Evolutionary conservation across 352 stramenopile genomes (phyloP).

Genomic region (Pythium brachiatum): DNA sequence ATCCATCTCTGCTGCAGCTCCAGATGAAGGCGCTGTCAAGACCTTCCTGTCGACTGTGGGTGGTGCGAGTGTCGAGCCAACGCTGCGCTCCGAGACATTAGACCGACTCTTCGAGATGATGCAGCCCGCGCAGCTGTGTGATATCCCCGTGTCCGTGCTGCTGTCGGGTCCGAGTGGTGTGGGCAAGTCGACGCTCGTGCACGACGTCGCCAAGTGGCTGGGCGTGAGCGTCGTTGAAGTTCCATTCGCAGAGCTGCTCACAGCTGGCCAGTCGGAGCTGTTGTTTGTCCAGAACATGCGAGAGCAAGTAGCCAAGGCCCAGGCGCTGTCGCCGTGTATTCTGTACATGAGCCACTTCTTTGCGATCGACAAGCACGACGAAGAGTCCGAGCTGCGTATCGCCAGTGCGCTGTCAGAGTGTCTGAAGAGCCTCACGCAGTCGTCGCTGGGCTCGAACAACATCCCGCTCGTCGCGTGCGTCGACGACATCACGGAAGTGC

Average conservation of each 20-base stretch:
- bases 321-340: slow-evolving; percentile 63
- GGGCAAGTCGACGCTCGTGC: slow-evolving; percentile 69
- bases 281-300: slow-evolving; percentile 75
- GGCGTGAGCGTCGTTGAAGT: slow-evolving; percentile 74
- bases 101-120: slow-evolving; percentile 63
- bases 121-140: slow-evolving; percentile 61
- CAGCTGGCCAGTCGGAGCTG: slow-evolving; percentile 56
- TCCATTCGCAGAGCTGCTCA: slow-evolving; percentile 69
- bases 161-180: slow-evolving; percentile 63
- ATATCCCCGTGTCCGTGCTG: slow-evolving; percentile 70
- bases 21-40: slow-evolving; percentile 57
- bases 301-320: slow-evolving; percentile 63
- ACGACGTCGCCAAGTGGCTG: slow-evolving; percentile 63
- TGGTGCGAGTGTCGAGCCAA: neutral
- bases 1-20: slow-evolving; percentile 42
- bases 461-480: slow-evolving; percentile 76
- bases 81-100: slow-evolving; percentile 33
- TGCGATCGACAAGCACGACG: slow-evolving; percentile 70
- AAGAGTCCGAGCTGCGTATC: slow-evolving; percentile 67
- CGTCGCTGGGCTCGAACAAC: slow-evolving; percentile 29
- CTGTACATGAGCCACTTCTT: slow-evolving; percentile 85
- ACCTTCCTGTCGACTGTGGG: slow-evolving; percentile 29
- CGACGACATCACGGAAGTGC: slow-evolving; percentile 73
- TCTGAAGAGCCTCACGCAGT: slow-evolving; percentile 50
- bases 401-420: slow-evolving; percentile 63